These are phyloP conservation scores for Suillus lakei DNA, from an alignment of 768 basidiomycete species.

Conservation along the genomic window DNA sequence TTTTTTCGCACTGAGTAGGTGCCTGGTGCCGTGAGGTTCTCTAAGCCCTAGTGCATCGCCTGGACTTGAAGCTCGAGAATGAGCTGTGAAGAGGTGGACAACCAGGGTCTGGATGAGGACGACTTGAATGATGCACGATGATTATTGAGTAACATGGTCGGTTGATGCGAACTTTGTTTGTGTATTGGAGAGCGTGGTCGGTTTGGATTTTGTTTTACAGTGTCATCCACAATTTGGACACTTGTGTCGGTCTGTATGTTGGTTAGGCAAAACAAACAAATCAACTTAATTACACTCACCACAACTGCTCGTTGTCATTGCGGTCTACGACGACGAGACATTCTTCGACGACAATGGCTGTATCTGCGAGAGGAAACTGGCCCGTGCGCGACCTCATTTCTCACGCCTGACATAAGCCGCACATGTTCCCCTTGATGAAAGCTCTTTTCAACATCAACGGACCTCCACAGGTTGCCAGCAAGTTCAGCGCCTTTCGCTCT, in stretches of 20 bases:
- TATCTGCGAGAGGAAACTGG: constrained; percentile 40
- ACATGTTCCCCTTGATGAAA: constrained; percentile 42
- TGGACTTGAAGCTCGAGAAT: background rate
- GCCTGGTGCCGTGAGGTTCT: constrained; percentile 1
- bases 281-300: constrained; percentile 35
- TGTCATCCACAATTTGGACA: constrained; percentile 78
- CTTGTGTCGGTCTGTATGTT: constrained; percentile 64
- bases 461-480: constrained; percentile 22
- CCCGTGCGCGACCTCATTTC: constrained; percentile 59
- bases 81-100: background rate
- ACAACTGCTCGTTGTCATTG: constrained; percentile 35
- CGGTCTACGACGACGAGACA: constrained; percentile 31
- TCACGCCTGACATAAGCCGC: constrained; percentile 60
- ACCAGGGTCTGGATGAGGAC: background rate
- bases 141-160: constrained; percentile 2
- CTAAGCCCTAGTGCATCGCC: background rate
- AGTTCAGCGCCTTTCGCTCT: constrained; percentile 9
- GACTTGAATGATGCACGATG: background rate
- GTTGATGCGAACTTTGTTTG: constrained; percentile 36
- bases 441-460: constrained; percentile 37
- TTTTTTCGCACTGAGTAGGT: constrained; percentile 1
- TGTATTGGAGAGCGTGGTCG: constrained; percentile 47
- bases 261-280: constrained; percentile 57
- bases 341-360: constrained; percentile 22
- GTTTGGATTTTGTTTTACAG: constrained; percentile 70